These are phyloP conservation scores for Cyclotella cryptica DNA, from an alignment of 108 stramenopile genomes.

Conservation along the genomic window DNA sequence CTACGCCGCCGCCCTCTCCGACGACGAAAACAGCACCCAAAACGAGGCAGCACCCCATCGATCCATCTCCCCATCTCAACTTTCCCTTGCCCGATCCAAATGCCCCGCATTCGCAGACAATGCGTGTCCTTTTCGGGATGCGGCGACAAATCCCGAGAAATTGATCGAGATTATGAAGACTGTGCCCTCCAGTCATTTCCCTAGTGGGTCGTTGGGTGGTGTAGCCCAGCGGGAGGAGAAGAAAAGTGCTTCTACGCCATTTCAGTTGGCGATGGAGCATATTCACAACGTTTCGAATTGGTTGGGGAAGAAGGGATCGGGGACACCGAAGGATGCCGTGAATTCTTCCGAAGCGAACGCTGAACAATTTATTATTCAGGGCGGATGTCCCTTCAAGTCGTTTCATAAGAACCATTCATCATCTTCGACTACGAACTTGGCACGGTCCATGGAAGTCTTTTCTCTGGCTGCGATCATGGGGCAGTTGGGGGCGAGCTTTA, in stretches of 20 bases:
- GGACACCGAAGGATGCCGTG: not conserved
- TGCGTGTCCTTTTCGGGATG: slow-evolving; percentile 69
- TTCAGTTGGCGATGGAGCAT: slow-evolving; percentile 47
- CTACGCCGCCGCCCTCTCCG: slow-evolving; percentile 52
- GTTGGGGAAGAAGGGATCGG: slow-evolving; percentile 31
- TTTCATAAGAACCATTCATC: slow-evolving; percentile 46
- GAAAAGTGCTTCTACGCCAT: slow-evolving; percentile 18
- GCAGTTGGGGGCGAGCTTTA: slow-evolving; percentile 41
- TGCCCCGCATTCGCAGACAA: slow-evolving; percentile 73
- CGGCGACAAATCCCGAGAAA: slow-evolving; percentile 45
- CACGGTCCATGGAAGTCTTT: slow-evolving; percentile 61
- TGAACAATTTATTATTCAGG: slow-evolving; percentile 35
- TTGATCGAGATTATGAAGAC: slow-evolving; percentile 57
- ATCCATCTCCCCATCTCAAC: slow-evolving; percentile 5
- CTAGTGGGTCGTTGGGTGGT: not conserved
- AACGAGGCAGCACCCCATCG: not conserved
- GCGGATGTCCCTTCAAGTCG: slow-evolving; percentile 59
- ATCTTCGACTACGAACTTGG: slow-evolving; percentile 22
- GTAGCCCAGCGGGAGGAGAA: not conserved
- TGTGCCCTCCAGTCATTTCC: slow-evolving; percentile 66
- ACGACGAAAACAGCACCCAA: slow-evolving; percentile 36
- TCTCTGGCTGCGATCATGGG: slow-evolving; percentile 77
- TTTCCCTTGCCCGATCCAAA: slow-evolving; percentile 42
- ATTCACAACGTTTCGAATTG: slow-evolving; percentile 50
- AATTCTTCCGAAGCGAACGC: not conserved